phyloP scores from a whole-genome alignment of 768 basidiomycete species.

The Phanerochaete carnosa region DNA sequence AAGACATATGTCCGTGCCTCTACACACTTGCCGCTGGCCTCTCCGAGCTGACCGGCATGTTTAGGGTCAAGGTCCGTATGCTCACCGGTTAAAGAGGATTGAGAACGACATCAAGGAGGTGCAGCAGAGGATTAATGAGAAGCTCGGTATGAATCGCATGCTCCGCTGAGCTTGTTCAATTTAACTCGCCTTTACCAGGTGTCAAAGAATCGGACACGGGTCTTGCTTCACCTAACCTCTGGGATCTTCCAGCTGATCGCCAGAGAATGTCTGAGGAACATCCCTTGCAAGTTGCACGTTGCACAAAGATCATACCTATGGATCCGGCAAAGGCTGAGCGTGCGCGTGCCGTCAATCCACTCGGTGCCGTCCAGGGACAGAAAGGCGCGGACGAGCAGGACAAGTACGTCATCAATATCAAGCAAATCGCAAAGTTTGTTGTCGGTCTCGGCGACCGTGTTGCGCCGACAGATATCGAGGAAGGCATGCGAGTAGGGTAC shows the following conservation, averaged over 20 bases:
- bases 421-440: conserved; percentile 99
- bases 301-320: conserved; percentile 95
- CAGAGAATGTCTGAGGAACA: conserved; percentile 91
- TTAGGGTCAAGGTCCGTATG: conserved; percentile 98
- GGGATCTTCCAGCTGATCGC: conserved; percentile 94
- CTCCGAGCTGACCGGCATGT: background rate
- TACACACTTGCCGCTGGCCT: conserved; percentile 1
- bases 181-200: conserved; percentile 38
- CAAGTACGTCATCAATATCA: conserved; percentile 99
- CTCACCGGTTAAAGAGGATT: conserved; percentile 78
- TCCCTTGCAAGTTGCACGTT: conserved; percentile 93
- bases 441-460: conserved; percentile 96
- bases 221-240: conserved; percentile 92
- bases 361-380: conserved; percentile 77
- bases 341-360: conserved; percentile 74
- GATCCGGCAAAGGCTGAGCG: conserved; percentile 73
- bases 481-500: conserved; percentile 99
- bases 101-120: conserved; percentile 94
- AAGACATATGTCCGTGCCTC: conserved; percentile 83
- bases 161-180: background rate
- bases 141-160: conserved; percentile 58
- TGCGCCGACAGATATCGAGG: conserved; percentile 97
- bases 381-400: conserved; percentile 99
- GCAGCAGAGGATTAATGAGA: conserved; percentile 97
- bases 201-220: conserved; percentile 99